phyloP scores from a whole-genome alignment of 495 filamentous ascomycete genomes.

The Immersiella caudata region DNA sequence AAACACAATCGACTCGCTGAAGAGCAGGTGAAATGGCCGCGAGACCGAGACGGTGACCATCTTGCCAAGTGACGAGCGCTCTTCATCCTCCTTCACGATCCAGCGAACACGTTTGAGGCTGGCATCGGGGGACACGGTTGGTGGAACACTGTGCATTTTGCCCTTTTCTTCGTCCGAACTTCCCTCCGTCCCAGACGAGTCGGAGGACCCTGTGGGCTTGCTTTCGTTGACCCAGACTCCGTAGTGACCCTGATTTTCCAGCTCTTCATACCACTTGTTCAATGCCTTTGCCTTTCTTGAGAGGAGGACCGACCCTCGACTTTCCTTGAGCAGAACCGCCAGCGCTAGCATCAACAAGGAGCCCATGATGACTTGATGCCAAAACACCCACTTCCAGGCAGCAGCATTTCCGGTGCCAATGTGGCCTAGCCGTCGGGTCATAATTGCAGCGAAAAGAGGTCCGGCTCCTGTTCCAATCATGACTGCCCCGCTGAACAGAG shows the following conservation, averaged over 20 bases:
- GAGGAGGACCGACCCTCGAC: constrained; percentile 78
- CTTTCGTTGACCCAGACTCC: constrained; percentile 52
- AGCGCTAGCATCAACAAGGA: constrained; percentile 64
- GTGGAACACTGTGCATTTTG: not conserved
- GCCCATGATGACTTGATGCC: constrained; percentile 74
- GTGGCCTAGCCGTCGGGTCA: constrained; percentile 56
- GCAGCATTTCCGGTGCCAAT: constrained; percentile 21
- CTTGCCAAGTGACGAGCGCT: constrained; percentile 65
- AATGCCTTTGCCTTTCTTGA: constrained; percentile 72
- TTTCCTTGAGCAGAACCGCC: constrained; percentile 76
- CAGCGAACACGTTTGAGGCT: constrained; percentile 69
- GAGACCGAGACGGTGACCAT: constrained; percentile 79
- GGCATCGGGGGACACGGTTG: constrained; percentile 29
- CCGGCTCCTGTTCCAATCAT: constrained; percentile 82
- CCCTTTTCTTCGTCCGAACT: constrained; percentile 36
- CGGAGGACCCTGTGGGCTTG: not conserved
- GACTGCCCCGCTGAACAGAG: constrained; percentile 74
- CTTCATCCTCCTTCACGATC: constrained; percentile 83
- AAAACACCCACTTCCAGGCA: constrained; percentile 90
- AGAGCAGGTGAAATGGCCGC: constrained; percentile 81
- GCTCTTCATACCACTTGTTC: constrained; percentile 78
- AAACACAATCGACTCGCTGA: constrained; percentile 92
- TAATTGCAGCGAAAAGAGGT: constrained; percentile 70
- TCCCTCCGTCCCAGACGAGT: not conserved
- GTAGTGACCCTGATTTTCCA: constrained; percentile 67